Base-by-base conservation (phyloP, 257 asterid species). In the Scutellaria baicalensis region DNA sequence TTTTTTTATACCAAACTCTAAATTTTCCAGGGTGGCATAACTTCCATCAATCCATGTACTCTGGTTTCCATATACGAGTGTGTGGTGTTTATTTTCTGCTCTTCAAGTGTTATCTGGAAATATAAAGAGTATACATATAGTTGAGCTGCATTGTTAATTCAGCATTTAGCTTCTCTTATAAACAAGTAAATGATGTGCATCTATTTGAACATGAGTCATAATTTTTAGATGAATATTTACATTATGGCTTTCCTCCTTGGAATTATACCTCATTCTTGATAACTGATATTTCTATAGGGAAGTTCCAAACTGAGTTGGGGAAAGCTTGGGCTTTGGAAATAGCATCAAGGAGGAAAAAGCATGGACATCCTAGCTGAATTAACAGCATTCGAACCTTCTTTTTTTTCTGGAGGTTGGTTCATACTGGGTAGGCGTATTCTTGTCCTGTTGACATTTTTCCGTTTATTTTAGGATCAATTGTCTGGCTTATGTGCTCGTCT, bases 311-410 rank as follows among this genome's bases (percentile, higher is more conserved):
- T 5, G 95, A 87, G 49, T 27, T 90, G 72, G 98, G 98, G 9
- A 93, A 88, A 80, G 90, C 98, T 52, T 93, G 97, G 98, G 98
- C 97, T 43, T 73, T 76, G 45, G 98, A 90, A 81, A 74, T 93
- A n/a, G 87, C 87, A 60, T 89, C 96, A 64, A 93, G 93, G 78
- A 87, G 92, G 71, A 78, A 85, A 80, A 80, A 82, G 64, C 77
- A 72, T 35, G 74, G 62, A 72, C 66, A 36, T 38, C 65, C 33
- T 50, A 74, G 63, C 42, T 43, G 13, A 8, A 48, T 51, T 48
- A 23, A 35, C 14, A 12, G 5, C 27, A 8, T 51, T 61, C 40
- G 45, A 36, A 66, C 50, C 42, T 40, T 55, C 36, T 36, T 39
- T 52, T 27, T 52, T 52, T 27, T 52, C 56, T 61, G 11, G 70